Base-by-base conservation (phyloP, 768 basidiomycete species). In the Panellus pusillus region DNA sequence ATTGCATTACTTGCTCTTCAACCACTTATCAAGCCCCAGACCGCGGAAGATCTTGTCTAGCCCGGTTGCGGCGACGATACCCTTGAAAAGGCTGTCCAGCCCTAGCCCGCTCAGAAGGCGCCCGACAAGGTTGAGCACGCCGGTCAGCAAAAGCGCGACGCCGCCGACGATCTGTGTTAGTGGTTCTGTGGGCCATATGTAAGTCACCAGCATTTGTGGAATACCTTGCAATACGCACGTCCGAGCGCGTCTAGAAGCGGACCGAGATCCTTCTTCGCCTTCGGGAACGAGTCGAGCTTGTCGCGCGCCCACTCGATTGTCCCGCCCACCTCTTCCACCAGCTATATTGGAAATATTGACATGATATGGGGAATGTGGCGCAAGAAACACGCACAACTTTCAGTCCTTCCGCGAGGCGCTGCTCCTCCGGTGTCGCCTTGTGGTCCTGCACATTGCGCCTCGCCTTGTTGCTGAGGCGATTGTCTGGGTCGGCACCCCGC, bases 291-390 rank as follows among this genome's bases (percentile, higher is more conserved):
- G 19, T 71, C 65, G 36, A 73, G 61, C 57, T 73, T 73, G 47
- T 70, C 65, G 43, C 62, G 64, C 3, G 73, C 72, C 70, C 72
- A 73, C 37, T 73, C 67, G 36, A 73, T 69, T 0, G 71, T 73
- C 12, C 71, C 71, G 18, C 67, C 66, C 6, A 74, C 72, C 52
- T 70, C 69, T 54, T 72, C 65, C 35, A 71, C 38, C 51, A 72
- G 55, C 72, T 72, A 47, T n/a, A 67, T 39, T 60, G 5, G 28
- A 27, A 43, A 12, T 14, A 28, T 15, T 8, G 38, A 36, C 20
- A 27, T 14, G 14, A 3, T 13, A 44, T 9, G 14, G 14, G 48
- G 12, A 17, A 24, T 27, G 24, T 17, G n/a, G 39, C 2, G 17
- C 17, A 18, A 27, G 49, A 32, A 32, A 7, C 7, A 32, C 68